Conservation (phyloP, 2,329 filamentous ascomycete species). For the Akanthomyces muscarius region DNA sequence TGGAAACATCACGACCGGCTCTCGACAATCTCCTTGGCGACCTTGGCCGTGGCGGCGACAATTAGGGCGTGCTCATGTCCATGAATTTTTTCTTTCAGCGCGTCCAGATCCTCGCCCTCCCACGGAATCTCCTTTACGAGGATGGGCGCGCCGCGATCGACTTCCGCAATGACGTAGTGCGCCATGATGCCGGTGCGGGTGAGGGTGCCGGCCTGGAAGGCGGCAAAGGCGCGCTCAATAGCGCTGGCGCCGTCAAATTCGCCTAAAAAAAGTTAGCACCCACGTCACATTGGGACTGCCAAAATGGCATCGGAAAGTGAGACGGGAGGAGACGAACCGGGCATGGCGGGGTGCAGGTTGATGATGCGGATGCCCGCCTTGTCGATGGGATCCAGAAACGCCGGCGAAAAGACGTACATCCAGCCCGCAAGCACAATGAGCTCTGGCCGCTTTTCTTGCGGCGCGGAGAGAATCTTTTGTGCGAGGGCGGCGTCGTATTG, state of each 20-base stretch:
- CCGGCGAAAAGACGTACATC: conserved; percentile 75
- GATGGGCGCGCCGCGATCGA: conserved; percentile 75
- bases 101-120: conserved; percentile 59
- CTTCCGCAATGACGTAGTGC: conserved; percentile 75
- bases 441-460: conserved; percentile 54
- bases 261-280: conserved; percentile 35
- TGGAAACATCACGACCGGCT: background rate
- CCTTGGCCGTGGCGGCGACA: conserved; percentile 63
- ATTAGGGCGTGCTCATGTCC: conserved; percentile 72
- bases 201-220: conserved; percentile 61
- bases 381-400: conserved; percentile 66
- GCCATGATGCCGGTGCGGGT: conserved; percentile 82
- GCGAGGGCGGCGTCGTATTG: conserved; percentile 75
- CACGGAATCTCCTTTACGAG: conserved; percentile 65
- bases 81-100: conserved; percentile 71
- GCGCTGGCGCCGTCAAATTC: conserved; percentile 74
- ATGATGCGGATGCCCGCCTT: conserved; percentile 64
- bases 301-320: background rate
- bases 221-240: conserved; percentile 73
- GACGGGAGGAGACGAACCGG: conserved; percentile 22
- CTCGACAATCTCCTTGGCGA: conserved; percentile 36
- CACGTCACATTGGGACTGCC: too few relatives aligned
- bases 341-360: conserved; percentile 66
- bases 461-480: conserved; percentile 51
- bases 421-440: conserved; percentile 79